Evolutionary conservation across 192 early-diverging fungal species (phyloP).

Genomic region (Coemansia sp.): DNA sequence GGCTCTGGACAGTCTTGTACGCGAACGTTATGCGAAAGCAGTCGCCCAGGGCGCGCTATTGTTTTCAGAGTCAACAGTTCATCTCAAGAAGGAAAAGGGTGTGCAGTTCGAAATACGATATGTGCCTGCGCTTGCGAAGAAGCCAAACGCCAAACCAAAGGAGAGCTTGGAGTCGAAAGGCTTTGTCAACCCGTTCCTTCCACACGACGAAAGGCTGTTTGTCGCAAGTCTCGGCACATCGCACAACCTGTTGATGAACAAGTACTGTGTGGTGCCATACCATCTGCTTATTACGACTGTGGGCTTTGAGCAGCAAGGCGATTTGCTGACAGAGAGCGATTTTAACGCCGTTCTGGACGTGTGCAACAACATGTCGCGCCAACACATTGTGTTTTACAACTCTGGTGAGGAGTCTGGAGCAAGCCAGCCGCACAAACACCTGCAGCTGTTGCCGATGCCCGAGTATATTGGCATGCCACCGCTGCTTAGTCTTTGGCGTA

Average conservation of each 20-base stretch:
- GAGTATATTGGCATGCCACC: slow-evolving; percentile 25
- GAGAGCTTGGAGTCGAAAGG: slow-evolving; percentile 22
- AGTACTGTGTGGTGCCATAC: slow-evolving; percentile 61
- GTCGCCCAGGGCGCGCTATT: slow-evolving; percentile 42
- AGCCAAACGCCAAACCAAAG: slow-evolving; percentile 43
- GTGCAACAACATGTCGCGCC: slow-evolving; percentile 14
- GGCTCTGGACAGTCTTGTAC: slow-evolving; percentile 26
- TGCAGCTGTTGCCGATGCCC: slow-evolving; percentile 63
- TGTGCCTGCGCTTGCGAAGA: slow-evolving; percentile 48
- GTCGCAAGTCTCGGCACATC: slow-evolving; percentile 32
- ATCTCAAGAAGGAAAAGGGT: slow-evolving; percentile 23
- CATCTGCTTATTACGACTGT: slow-evolving; percentile 61
- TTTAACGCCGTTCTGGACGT: slow-evolving; percentile 37
- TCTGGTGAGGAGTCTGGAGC: slow-evolving; percentile 53
- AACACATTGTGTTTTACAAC: slow-evolving; percentile 54
- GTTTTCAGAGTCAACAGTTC: slow-evolving; percentile 42
- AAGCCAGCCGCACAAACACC: slow-evolving; percentile 64
- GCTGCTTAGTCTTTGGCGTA: slow-evolving; percentile 23
- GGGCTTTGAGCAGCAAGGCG: slow-evolving; percentile 55
- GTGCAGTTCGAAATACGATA: slow-evolving; percentile 44
- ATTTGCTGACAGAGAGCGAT: slow-evolving; percentile 29
- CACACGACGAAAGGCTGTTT: slow-evolving; percentile 38
- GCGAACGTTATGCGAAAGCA: slow-evolving; percentile 35
- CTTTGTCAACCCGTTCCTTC: slow-evolving; percentile 52
- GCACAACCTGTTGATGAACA: slow-evolving; percentile 64